Percentiles rank a stretch among this genome's conserved stretches.
Conservation (phyloP, 331 rosid genomes). For the Malus hybrid region DNA sequence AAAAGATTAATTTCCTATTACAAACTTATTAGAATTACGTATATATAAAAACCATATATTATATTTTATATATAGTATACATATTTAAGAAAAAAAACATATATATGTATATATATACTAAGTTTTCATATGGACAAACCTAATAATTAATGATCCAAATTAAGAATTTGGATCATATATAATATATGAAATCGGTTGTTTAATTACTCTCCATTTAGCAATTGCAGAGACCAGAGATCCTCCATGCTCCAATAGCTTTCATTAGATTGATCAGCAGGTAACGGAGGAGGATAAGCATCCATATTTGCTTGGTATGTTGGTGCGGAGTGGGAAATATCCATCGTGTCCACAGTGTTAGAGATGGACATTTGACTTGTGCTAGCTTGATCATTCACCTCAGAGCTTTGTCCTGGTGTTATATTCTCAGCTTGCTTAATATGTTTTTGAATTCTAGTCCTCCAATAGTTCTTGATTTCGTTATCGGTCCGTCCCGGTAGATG, state of each 20-base stretch:
- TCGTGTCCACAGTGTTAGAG: conserved; percentile 21
- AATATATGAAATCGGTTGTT: background rate
- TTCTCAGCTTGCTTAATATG: conserved; percentile 79
- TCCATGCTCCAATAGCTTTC: conserved; percentile 87
- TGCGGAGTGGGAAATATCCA: conserved; percentile 42
- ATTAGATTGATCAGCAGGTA: conserved; percentile 22
- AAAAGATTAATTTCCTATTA: background rate
- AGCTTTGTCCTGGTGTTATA: conserved; percentile 31
- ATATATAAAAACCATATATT: background rate
- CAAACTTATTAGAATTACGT: background rate
- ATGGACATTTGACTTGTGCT: conserved; percentile 40
- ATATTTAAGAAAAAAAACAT: conserved; percentile 6
- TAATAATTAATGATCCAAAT: background rate
- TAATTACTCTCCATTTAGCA: conserved; percentile 46
- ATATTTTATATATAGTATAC: background rate
- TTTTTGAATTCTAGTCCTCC: conserved; percentile 98
- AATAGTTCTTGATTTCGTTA: conserved; percentile 89
- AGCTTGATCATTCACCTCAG: conserved; percentile 28
- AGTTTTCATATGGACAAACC: background rate
- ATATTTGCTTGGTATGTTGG: conserved; percentile 20
- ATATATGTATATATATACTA: background rate
- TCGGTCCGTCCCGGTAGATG: conserved; percentile 96
- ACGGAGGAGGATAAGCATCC: conserved; percentile 27
- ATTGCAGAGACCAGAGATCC: conserved; percentile 91
- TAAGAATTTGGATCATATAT: conserved; percentile 3